These are phyloP conservation scores for Polygonum aviculare DNA, from an alignment of 148 eudicot genomes.

Conservation along the genomic window DNA sequence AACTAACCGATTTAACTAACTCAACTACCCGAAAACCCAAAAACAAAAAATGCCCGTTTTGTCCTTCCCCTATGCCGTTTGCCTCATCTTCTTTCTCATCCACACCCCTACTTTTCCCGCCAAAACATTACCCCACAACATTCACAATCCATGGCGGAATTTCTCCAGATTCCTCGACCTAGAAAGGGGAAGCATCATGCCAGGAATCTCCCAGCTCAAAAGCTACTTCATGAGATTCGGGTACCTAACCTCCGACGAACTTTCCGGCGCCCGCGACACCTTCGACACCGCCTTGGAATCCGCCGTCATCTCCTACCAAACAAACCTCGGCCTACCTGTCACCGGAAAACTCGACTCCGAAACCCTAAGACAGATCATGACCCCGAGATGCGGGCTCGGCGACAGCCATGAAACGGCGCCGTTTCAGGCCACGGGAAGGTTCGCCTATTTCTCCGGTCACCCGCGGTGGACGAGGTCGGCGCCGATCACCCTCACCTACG, in stretches of 20 bases:
- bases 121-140: constrained; percentile 9
- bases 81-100: constrained; percentile 14
- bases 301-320: constrained; percentile 39
- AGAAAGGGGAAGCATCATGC: constrained; percentile 38
- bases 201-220: constrained; percentile 59
- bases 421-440: neutral
- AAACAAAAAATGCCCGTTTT: constrained; percentile 25
- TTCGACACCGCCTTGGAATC: constrained; percentile 36
- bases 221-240: constrained; percentile 65
- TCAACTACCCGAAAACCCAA: neutral
- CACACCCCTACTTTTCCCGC: neutral
- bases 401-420: constrained; percentile 20
- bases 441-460: constrained; percentile 35
- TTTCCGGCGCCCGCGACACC: constrained; percentile 24
- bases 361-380: constrained; percentile 36
- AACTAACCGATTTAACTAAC: neutral
- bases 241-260: constrained; percentile 29
- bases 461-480: constrained; percentile 48
- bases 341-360: constrained; percentile 42
- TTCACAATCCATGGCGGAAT: constrained; percentile 37
- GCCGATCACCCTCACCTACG: constrained; percentile 61
- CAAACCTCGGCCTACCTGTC: constrained; percentile 27
- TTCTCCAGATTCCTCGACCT: constrained; percentile 43
- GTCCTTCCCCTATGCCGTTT: constrained; percentile 14
- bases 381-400: constrained; percentile 57